Percentiles rank a stretch among this genome's conserved stretches.
Evolutionary conservation across 768 basidiomycete species (phyloP).

Genomic region (Mycena metata): DNA sequence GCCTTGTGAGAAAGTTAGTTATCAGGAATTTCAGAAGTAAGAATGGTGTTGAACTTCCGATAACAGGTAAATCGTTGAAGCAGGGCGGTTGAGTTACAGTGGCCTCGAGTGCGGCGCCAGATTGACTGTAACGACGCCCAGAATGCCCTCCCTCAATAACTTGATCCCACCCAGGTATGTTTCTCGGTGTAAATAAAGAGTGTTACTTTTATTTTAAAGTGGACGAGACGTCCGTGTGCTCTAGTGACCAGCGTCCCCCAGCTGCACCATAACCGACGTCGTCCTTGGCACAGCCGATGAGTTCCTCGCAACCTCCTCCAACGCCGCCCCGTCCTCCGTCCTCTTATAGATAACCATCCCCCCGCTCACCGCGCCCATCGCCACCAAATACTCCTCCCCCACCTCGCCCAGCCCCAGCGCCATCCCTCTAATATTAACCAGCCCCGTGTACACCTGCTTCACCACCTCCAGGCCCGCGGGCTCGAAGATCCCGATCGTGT

Average conservation of each 20-base stretch:
- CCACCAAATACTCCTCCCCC: slow-evolving; percentile 66
- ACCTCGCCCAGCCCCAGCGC: slow-evolving; percentile 63
- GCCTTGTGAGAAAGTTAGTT: too few species aligned
- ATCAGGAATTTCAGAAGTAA: too few species aligned
- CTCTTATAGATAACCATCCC: slow-evolving; percentile 69
- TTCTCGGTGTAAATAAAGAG: too few species aligned
- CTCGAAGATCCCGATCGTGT: slow-evolving; percentile 75
- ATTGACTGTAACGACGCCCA: too few species aligned
- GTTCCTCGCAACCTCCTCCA: slow-evolving; percentile 67
- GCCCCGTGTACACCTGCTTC: slow-evolving; percentile 70
- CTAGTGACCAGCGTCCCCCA: not conserved
- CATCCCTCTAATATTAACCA: slow-evolving; percentile 78
- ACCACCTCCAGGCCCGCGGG: slow-evolving; percentile 53
- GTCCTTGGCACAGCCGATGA: slow-evolving; percentile 63
- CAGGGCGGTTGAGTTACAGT: too few species aligned
- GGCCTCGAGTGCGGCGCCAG: too few species aligned
- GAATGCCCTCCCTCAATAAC: too few species aligned
- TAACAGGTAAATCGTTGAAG: too few species aligned
- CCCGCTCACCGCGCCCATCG: slow-evolving; percentile 65
- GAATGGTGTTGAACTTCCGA: too few species aligned
- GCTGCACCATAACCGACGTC: slow-evolving; percentile 20
- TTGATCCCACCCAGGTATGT: too few species aligned
- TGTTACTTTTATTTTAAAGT: too few species aligned
- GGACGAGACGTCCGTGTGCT: too few species aligned
- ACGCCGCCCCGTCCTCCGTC: slow-evolving; percentile 62